These are phyloP conservation scores for Cyclotella choctawhatcheeana DNA, from an alignment of 108 stramenopile species.

Conservation along the genomic window DNA sequence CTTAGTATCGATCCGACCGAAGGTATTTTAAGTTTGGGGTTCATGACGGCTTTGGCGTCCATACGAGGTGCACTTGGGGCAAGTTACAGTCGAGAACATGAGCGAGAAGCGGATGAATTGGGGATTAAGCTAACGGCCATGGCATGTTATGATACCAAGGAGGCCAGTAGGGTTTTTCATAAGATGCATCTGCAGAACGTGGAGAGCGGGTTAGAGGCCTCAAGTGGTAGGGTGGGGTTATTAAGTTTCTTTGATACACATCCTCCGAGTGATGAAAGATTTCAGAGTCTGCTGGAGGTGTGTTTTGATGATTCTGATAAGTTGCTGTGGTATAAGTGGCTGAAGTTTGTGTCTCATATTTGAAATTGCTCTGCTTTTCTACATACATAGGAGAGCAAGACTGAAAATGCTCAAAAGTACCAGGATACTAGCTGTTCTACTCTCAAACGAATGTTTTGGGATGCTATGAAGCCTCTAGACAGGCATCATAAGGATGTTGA, in stretches of 20 bases:
- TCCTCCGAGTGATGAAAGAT: conserved; percentile 70
- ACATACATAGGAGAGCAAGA: conserved; percentile 30
- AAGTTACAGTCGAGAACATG: conserved; percentile 71
- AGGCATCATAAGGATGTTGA: too few relatives aligned
- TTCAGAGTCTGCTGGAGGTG: conserved; percentile 24
- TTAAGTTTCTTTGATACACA: conserved; percentile 56
- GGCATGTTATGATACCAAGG: conserved; percentile 79
- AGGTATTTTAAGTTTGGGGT: conserved; percentile 64
- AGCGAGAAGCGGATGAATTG: conserved; percentile 76
- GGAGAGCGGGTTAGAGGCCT: conserved; percentile 42
- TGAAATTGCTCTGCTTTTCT: neutral
- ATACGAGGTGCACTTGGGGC: conserved; percentile 63
- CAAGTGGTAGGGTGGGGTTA: conserved; percentile 39
- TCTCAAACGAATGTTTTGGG: conserved; percentile 39
- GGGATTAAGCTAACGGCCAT: conserved; percentile 78
- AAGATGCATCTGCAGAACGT: conserved; percentile 75
- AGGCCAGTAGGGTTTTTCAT: conserved; percentile 69
- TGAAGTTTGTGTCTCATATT: too few relatives aligned
- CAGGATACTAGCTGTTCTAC: conserved; percentile 43
- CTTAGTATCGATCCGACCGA: conserved; percentile 86
- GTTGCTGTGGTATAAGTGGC: too few relatives aligned
- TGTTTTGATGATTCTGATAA: too few relatives aligned
- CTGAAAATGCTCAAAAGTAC: conserved; percentile 63
- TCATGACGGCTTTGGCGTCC: conserved; percentile 68
- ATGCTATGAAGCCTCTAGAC: conserved; percentile 41